These are phyloP conservation scores for Penicillium janthinellum DNA, from an alignment of 2,329 filamentous ascomycete genomes.

Conservation along the genomic window DNA sequence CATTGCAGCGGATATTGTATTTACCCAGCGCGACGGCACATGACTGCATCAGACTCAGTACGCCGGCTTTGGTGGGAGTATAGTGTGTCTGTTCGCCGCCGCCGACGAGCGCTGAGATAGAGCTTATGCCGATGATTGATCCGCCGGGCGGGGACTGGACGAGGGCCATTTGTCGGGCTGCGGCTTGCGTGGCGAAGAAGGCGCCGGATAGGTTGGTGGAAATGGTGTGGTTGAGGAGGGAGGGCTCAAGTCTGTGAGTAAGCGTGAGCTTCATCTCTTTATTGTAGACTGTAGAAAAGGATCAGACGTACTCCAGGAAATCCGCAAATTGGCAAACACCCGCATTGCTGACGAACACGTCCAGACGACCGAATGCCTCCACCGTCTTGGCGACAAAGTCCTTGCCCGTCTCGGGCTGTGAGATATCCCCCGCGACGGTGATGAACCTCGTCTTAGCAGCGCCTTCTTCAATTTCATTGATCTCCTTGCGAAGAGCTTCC, in stretches of 20 bases:
- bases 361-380: constrained; percentile 56
- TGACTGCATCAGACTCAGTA: constrained; percentile 80
- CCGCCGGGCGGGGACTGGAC: constrained; percentile 68
- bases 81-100: constrained; percentile 81
- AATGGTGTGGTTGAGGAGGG: constrained; percentile 72
- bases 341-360: constrained; percentile 85
- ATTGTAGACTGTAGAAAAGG: neutral
- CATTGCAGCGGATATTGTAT: constrained; percentile 79
- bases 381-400: constrained; percentile 69
- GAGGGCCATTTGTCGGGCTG: constrained; percentile 81
- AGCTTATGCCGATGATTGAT: constrained; percentile 63
- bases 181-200: constrained; percentile 86
- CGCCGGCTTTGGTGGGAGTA: constrained; percentile 84
- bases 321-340: constrained; percentile 87
- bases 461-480: constrained; percentile 29
- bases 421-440: constrained; percentile 75
- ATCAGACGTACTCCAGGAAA: constrained; percentile 66
- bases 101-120: constrained; percentile 54
- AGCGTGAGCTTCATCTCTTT: neutral
- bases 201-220: constrained; percentile 82
- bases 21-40: constrained; percentile 76
- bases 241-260: constrained; percentile 58
- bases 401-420: constrained; percentile 69
- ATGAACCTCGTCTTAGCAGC: constrained; percentile 53
- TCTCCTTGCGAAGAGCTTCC: constrained; percentile 34